Conservation (phyloP, 2,329 filamentous ascomycete genomes). For the Diaporthe aspalathi region DNA sequence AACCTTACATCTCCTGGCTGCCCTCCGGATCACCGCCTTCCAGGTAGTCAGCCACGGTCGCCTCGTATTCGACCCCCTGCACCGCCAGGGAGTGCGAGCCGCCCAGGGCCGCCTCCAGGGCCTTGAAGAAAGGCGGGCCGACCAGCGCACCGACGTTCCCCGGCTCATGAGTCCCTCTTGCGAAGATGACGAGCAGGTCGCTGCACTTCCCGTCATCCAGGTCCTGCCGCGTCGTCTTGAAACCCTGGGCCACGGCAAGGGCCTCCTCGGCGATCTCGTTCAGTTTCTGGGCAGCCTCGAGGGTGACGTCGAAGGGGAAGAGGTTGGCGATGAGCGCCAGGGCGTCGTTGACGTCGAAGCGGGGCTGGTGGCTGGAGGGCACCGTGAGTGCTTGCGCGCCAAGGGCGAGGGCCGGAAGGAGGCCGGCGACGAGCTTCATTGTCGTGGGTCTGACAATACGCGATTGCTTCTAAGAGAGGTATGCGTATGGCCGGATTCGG, state of each 20-base stretch:
- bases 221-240: constrained; percentile 34
- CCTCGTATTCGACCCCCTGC: constrained; percentile 46
- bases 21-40: constrained; percentile 43
- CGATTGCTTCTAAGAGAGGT: no score
- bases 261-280: constrained; percentile 2
- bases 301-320: constrained; percentile 24
- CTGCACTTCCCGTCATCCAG: constrained; percentile 33
- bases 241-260: constrained; percentile 11
- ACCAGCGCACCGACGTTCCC: constrained; percentile 45
- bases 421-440: constrained; percentile 24
- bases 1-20: constrained; percentile 35
- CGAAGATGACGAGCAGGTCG: constrained; percentile 45
- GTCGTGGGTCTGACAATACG: not conserved
- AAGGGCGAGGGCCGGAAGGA: constrained; percentile 17
- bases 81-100: constrained; percentile 40
- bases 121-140: constrained; percentile 44
- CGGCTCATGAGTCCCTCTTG: constrained; percentile 45
- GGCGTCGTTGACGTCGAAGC: constrained; percentile 25
- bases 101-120: constrained; percentile 39
- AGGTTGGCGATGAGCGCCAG: constrained; percentile 25
- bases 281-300: not conserved
- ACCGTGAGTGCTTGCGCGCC: not conserved
- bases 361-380: not conserved
- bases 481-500: no score
- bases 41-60: constrained; percentile 42